A percentile compares a stretch with the other conserved stretches of the same genome.
These are phyloP conservation scores for Jasminum sambac DNA, from an alignment of 257 asterid genomes.

Conservation along the genomic window DNA sequence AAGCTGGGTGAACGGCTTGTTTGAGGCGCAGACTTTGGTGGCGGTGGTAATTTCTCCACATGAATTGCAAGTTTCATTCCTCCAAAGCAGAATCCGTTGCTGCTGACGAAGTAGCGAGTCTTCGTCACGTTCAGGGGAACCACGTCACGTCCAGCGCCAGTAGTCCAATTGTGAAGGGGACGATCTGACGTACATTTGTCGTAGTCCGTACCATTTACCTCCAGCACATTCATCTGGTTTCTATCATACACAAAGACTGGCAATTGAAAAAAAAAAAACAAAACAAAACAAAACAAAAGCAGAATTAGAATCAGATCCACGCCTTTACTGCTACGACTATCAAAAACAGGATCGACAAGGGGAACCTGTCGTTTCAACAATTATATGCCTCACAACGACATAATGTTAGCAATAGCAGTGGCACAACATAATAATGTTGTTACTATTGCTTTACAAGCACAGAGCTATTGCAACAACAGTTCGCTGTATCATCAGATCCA, in stretches of 20 bases:
- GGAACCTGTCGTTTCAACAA: too few relatives aligned
- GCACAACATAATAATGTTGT: too few relatives aligned
- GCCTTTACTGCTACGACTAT: too few relatives aligned
- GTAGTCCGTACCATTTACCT: slow-evolving; percentile 72
- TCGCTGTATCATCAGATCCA: slow-evolving; percentile 32
- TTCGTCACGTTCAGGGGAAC: slow-evolving; percentile 78
- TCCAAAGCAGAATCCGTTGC: slow-evolving; percentile 76
- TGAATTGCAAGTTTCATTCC: slow-evolving; percentile 75
- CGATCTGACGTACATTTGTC: slow-evolving; percentile 62
- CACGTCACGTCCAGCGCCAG: slow-evolving; percentile 91
- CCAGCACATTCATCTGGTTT: slow-evolving; percentile 70
- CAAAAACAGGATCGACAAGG: too few relatives aligned
- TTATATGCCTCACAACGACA: too few relatives aligned
- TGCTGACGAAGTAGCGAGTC: slow-evolving; percentile 73
- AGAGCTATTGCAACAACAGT: too few relatives aligned
- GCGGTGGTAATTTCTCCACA: slow-evolving; percentile 66
- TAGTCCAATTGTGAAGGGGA: slow-evolving; percentile 73
- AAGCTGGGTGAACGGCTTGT: slow-evolving; percentile 30
- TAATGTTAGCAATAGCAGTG: too few relatives aligned
- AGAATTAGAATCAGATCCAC: too few relatives aligned
- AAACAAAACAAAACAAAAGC: too few relatives aligned
- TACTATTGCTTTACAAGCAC: too few relatives aligned
- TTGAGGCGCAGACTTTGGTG: slow-evolving; percentile 47
- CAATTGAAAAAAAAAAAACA: slow-evolving; percentile 6
- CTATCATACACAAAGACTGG: slow-evolving; percentile 78